Evolutionary conservation across 2,329 filamentous ascomycete genomes (phyloP).

Genomic region (Cladosporium sp.): DNA sequence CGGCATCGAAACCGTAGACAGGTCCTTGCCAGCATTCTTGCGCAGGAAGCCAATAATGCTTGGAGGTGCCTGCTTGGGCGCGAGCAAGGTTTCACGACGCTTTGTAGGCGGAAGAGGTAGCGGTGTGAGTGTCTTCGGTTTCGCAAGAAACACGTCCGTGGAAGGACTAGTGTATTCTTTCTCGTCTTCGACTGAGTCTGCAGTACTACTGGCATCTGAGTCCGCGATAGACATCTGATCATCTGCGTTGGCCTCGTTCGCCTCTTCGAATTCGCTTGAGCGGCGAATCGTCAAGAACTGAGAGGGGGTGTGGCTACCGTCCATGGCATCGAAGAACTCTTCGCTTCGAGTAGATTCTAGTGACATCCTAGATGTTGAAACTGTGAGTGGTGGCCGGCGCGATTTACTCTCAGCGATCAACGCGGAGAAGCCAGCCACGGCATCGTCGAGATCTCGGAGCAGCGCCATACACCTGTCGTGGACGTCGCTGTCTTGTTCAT

Average conservation of each 20-base stretch:
- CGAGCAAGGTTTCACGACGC: slow-evolving; percentile 70
- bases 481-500: slow-evolving; percentile 50
- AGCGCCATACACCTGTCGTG: slow-evolving; percentile 82
- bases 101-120: slow-evolving; percentile 70
- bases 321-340: slow-evolving; percentile 93
- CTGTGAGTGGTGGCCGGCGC: slow-evolving; percentile 59
- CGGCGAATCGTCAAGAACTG: slow-evolving; percentile 75
- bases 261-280: slow-evolving; percentile 69
- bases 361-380: slow-evolving; percentile 60
- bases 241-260: slow-evolving; percentile 60
- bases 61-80: slow-evolving; percentile 77
- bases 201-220: slow-evolving; percentile 65
- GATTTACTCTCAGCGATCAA: slow-evolving; percentile 79
- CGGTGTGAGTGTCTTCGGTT: slow-evolving; percentile 74
- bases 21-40: slow-evolving; percentile 97
- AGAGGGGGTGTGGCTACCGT: slow-evolving; percentile 56
- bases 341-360: slow-evolving; percentile 80
- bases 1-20: slow-evolving; percentile 96
- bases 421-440: slow-evolving; percentile 77
- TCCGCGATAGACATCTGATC: slow-evolving; percentile 55
- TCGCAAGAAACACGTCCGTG: slow-evolving; percentile 66
- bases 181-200: slow-evolving; percentile 40
- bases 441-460: slow-evolving; percentile 80
- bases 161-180: slow-evolving; percentile 24
- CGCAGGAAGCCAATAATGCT: slow-evolving; percentile 91